Evolutionary conservation across 129 eudicot species (phyloP).

Genomic region (Tagetes erecta): DNA sequence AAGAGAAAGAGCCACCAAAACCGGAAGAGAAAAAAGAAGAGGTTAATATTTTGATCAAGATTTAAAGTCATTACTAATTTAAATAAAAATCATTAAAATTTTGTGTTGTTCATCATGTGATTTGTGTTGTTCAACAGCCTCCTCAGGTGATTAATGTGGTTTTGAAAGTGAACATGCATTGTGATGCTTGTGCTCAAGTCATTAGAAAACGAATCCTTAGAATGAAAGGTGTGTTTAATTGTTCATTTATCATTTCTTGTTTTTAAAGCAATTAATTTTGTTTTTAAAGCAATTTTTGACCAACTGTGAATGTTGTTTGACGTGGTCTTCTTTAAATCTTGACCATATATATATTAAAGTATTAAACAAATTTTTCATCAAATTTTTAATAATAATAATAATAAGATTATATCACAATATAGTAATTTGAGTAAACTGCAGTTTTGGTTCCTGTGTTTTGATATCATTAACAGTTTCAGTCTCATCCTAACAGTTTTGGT

Average conservation of each 20-base stretch:
- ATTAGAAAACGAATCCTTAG: slow-evolving; percentile 67
- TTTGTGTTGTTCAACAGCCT: slow-evolving; percentile 46
- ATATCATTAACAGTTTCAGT: too few species aligned
- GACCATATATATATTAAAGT: neutral
- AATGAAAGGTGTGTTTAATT: slow-evolving; percentile 60
- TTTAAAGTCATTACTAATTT: neutral
- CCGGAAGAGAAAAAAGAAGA: slow-evolving; percentile 75
- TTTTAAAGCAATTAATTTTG: neutral
- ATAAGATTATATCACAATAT: too few species aligned
- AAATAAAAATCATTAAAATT: neutral
- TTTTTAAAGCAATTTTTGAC: neutral
- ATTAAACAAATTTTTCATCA: too few species aligned
- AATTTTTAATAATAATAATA: too few species aligned
- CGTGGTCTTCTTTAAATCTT: slow-evolving; percentile 21
- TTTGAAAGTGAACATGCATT: slow-evolving; percentile 82
- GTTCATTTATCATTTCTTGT: neutral
- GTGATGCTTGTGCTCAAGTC: slow-evolving; percentile 93
- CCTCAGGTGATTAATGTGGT: slow-evolving; percentile 79
- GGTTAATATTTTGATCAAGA: slow-evolving; percentile 35
- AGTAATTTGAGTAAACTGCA: too few species aligned
- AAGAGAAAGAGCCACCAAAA: slow-evolving; percentile 60
- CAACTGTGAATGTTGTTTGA: slow-evolving; percentile 1
- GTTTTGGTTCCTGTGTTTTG: too few species aligned
- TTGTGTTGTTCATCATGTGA: slow-evolving; percentile 34
- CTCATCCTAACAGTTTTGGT: too few species aligned